Evolutionary conservation across 2,329 filamentous ascomycete genomes (phyloP).

Genomic region (Fusarium dimerum): DNA sequence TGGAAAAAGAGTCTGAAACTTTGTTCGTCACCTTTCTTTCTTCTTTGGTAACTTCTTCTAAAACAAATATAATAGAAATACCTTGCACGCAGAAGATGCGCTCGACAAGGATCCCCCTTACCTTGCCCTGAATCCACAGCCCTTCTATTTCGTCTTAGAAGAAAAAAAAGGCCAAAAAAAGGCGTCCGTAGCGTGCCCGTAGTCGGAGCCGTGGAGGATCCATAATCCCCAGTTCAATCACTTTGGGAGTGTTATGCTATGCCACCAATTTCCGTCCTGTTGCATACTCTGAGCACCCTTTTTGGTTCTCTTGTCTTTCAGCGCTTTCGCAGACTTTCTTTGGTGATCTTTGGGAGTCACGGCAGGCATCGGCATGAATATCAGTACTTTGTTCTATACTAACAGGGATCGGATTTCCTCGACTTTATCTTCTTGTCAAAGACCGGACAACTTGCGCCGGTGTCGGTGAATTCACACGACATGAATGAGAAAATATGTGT

Average conservation of each 20-base stretch:
- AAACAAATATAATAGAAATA: too few relatives aligned
- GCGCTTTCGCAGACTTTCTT: slow-evolving; percentile 5
- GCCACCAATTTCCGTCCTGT: slow-evolving; percentile 19
- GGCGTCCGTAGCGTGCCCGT: slow-evolving; percentile 5
- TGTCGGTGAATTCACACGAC: too few relatives aligned
- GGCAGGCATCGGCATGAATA: slow-evolving; percentile 18
- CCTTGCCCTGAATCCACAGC: neutral
- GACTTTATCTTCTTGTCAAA: too few relatives aligned
- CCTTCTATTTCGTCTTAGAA: neutral
- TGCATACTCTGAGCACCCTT: neutral
- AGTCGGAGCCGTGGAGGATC: slow-evolving; percentile 16
- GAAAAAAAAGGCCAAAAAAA: too few relatives aligned
- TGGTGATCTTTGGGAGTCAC: slow-evolving; percentile 1
- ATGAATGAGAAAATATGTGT: too few relatives aligned
- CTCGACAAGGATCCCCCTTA: neutral
- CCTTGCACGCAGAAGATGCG: too few relatives aligned
- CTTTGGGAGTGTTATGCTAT: slow-evolving; percentile 3
- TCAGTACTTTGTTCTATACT: neutral
- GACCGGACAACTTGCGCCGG: too few relatives aligned
- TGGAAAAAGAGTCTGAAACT: too few relatives aligned
- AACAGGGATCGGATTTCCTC: too few relatives aligned
- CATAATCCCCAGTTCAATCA: too few relatives aligned
- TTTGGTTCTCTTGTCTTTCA: slow-evolving; percentile 3
- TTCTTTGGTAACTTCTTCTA: too few relatives aligned
- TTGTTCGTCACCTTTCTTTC: too few relatives aligned